Base-by-base conservation (phyloP, 257 asterid genomes). In the Plectranthus barbatus region DNA sequence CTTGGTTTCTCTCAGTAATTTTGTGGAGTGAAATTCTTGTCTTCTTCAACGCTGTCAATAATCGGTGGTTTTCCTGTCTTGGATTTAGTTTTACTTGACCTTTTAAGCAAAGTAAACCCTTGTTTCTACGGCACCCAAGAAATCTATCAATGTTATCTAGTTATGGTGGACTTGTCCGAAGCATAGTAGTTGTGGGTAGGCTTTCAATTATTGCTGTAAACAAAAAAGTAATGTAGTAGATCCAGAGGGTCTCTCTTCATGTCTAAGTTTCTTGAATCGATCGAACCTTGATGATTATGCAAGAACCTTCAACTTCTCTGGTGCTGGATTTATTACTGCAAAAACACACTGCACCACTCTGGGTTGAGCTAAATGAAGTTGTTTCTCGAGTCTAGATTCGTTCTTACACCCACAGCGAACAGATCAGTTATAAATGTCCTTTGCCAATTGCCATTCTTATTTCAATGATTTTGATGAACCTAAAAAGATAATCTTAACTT, bases 191-290 rank as follows among this genome's bases (percentile, higher is more conserved):
- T 6, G 37, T 62, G 54, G 41, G 53, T 46, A 51, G 65, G 48
- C 50, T 46, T 36, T 56, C 34, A 19, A 34, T 48, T 4, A 41
- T 68, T 56, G 58, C 36, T 3, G 49, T 29, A 56, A 34, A 50
- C 18, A 8, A 31, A 26, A 17, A 48, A 41, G 60, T 36, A 53
- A 54, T 41, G 45, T 23, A 15, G 64, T 69, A 77, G 76, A 66
- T 74, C 70, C 10, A 50, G 23, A 51, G 41, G 72, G 21, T 64
- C 40, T n/a, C n/a, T n/a, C n/a, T n/a, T 17, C 19, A 31, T 44
- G 66, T 49, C 21, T 42, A 68, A 11, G 31, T 61, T 73, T 50
- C 64, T 66, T 60, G 36, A 70, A 21, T 40, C 19, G 45, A 9
- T 37, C 29, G 31, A n/a, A 7, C 31, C 44, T 44, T 54, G 11